Conservation (phyloP, 257 asterid genomes). For the Ehretia macrophylla region DNA sequence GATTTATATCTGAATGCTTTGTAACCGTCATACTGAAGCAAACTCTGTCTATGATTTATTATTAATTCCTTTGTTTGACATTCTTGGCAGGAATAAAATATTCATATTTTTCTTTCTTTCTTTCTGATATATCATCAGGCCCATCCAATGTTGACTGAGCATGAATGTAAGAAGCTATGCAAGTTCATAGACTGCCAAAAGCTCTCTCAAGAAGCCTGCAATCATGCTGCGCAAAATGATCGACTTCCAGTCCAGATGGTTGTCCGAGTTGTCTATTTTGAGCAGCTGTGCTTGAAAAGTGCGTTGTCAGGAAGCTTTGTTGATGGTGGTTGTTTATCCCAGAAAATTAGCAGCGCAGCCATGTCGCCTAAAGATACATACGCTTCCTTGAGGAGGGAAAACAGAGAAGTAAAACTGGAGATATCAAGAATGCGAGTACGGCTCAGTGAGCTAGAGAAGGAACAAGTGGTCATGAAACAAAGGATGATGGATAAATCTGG, state of each 20-base stretch:
- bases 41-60: no score
- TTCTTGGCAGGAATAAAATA: no score
- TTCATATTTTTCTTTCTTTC: no score
- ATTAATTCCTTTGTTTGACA: no score
- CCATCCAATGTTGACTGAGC: slow-evolving; percentile 47
- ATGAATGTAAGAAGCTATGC: slow-evolving; percentile 54
- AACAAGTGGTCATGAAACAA: slow-evolving; percentile 60
- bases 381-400: slow-evolving; percentile 63
- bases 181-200: slow-evolving; percentile 57
- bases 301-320: slow-evolving; percentile 42
- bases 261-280: slow-evolving; percentile 50
- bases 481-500: slow-evolving; percentile 60
- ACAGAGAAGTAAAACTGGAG: slow-evolving; percentile 59
- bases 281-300: slow-evolving; percentile 54
- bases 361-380: slow-evolving; percentile 57
- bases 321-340: slow-evolving; percentile 38
- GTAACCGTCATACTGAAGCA: no score
- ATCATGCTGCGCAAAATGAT: slow-evolving; percentile 66
- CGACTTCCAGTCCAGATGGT: slow-evolving; percentile 55
- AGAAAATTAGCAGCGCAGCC: slow-evolving; percentile 53
- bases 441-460: slow-evolving; percentile 63
- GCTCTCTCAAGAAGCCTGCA: no score
- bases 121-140: no score
- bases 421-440: slow-evolving; percentile 63
- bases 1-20: no score